Base-by-base conservation (phyloP, 2,329 filamentous ascomycete genomes). In the Lasiodiplodia sp. region DNA sequence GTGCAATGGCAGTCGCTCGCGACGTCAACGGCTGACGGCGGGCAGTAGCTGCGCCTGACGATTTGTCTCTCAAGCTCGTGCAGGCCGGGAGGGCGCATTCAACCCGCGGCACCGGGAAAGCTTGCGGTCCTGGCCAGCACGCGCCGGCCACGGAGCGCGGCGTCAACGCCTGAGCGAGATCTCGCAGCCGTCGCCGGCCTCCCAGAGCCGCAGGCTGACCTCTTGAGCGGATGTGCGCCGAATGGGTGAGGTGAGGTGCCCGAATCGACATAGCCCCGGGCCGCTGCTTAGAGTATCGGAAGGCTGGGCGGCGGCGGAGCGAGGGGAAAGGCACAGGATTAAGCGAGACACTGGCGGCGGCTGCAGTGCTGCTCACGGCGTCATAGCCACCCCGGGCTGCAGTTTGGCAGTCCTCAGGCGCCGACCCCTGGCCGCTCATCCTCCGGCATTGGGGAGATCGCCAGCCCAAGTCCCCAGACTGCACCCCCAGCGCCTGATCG, bases 261-360 rank as follows among this genome's bases (percentile, higher is more conserved):
- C 44, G 34, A 67, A 67, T 51, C n/a, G 56, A 52, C 37, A 31
- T 63, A 63, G 66, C 40, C 47, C 66, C 66, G 66, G 66, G 55
- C 56, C 28, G 53, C 47, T 44, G 37, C 49, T 23, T 34, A 51
- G 57, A 47, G 28, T 18, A 23, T 63, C 66, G 57, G 66, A 49
- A 56, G 51, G 56, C 56, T 63, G 66, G 65, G 47, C 55, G 66
- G 66, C 44, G 66, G 14, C 56, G 66, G 66, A 62, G 66, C 57
- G 55, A 62, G 66, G 66, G 66, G 66, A 68, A 49, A 51, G 65
- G 53, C 64, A 47, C 28, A 47, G 47, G 38, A 51, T 40, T 68
- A 68, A 68, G 66, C 66, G 66, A 68, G 66, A 68, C 66, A 68
- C 66, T 60, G 66, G 66, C 66, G 55, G 66, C 66, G 66, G 66